Evolutionary conservation across 1,139 yeast species (phyloP).

Genomic region (Lodderomyces theae): DNA sequence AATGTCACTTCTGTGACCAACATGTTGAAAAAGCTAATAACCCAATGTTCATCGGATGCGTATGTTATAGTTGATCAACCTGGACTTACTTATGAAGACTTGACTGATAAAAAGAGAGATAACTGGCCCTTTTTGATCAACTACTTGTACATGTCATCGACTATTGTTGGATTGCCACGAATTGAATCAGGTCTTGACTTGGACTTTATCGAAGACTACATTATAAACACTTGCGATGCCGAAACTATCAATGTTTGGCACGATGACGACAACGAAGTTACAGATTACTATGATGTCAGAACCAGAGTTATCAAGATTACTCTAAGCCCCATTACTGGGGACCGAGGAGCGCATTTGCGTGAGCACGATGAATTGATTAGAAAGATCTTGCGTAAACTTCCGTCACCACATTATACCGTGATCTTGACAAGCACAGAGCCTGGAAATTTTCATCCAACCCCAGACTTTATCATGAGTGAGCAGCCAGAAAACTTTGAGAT

Average conservation of each 20-base stretch:
- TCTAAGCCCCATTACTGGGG: slow-evolving; percentile 38
- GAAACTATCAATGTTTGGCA: slow-evolving; percentile 35
- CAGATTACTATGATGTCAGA: slow-evolving; percentile 53
- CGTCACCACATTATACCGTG: slow-evolving; percentile 62
- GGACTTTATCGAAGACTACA: slow-evolving; percentile 41
- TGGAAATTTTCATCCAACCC: slow-evolving; percentile 31
- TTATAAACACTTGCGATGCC: slow-evolving; percentile 49
- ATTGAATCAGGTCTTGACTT: slow-evolving; percentile 46
- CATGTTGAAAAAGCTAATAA: slow-evolving; percentile 47
- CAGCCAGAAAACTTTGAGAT: slow-evolving; percentile 38
- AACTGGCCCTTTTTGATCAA: slow-evolving; percentile 55
- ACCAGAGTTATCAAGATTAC: slow-evolving; percentile 58
- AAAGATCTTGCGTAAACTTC: slow-evolving; percentile 56
- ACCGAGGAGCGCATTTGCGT: slow-evolving; percentile 12
- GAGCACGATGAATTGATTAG: slow-evolving; percentile 53
- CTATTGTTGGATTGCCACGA: slow-evolving; percentile 61
- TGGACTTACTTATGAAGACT: slow-evolving; percentile 59
- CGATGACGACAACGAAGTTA: slow-evolving; percentile 43
- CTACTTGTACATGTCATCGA: slow-evolving; percentile 58
- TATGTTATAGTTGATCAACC: slow-evolving; percentile 70
- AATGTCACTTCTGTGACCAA: slow-evolving; percentile 35
- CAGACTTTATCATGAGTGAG: slow-evolving; percentile 24
- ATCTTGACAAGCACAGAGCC: slow-evolving; percentile 39
- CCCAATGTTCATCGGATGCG: slow-evolving; percentile 67
- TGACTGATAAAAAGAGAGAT: slow-evolving; percentile 36